Conservation (phyloP, 148 eudicot species). For the Suaeda aralocaspica region DNA sequence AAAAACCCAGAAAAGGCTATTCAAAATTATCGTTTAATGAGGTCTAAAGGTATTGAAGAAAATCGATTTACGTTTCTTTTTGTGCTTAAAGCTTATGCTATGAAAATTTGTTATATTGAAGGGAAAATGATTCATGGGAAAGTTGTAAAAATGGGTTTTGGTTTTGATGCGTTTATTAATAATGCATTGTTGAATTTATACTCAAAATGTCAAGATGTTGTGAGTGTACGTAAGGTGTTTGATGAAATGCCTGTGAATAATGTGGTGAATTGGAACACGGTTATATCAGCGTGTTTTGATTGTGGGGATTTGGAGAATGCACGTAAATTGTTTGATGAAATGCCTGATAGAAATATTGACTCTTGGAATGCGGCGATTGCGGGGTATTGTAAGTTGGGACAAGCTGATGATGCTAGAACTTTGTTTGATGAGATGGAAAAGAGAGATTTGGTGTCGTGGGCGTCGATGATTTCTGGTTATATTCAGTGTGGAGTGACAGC, state of each 20-base stretch:
- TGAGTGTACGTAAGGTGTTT: constrained; percentile 29
- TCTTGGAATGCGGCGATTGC: constrained; percentile 41
- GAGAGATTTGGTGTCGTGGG: constrained; percentile 41
- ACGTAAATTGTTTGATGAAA: constrained; percentile 29
- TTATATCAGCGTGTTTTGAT: constrained; percentile 33
- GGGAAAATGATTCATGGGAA: constrained; percentile 31
- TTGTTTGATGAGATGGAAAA: constrained; percentile 34
- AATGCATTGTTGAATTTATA: constrained; percentile 46
- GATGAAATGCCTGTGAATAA: constrained; percentile 36
- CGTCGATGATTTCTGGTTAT: constrained; percentile 43
- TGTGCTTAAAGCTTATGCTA: constrained; percentile 30
- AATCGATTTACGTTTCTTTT: constrained; percentile 27
- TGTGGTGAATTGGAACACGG: constrained; percentile 37
- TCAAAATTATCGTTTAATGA: constrained; percentile 17
- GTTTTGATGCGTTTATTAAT: constrained; percentile 32
- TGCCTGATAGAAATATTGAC: constrained; percentile 30
- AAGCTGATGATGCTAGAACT: constrained; percentile 29
- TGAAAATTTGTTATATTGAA: constrained; percentile 14
- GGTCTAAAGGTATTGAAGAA: constrained; percentile 17
- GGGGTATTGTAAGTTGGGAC: constrained; percentile 39
- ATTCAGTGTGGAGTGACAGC: constrained; percentile 26
- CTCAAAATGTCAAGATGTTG: constrained; percentile 27
- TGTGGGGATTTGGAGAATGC: constrained; percentile 32
- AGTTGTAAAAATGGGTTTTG: constrained; percentile 34
- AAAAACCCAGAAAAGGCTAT: constrained; percentile 20